Conservation (phyloP, 495 filamentous ascomycete species). For the Xylaria bambusicola region DNA sequence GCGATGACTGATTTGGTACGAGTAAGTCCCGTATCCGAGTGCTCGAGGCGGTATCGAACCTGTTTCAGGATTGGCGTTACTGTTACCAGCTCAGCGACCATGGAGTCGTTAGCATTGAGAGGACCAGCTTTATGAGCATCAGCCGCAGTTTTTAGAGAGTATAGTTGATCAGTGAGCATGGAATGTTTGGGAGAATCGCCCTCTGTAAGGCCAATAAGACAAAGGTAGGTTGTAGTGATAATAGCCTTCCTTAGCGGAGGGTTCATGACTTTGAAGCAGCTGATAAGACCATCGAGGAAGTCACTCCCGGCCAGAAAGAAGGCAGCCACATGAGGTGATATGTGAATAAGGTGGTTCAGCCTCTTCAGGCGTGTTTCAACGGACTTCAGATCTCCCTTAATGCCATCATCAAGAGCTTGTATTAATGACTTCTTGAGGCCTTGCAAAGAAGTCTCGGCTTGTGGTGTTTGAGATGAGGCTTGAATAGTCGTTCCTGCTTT, state of each 20-base stretch:
- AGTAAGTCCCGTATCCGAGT: constrained; percentile 36
- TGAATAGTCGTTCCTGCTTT: constrained; percentile 34
- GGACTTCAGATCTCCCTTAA: constrained; percentile 48
- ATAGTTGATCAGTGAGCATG: constrained; percentile 76
- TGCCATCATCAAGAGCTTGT: constrained; percentile 52
- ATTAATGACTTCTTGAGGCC: constrained; percentile 47
- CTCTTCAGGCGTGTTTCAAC: constrained; percentile 48
- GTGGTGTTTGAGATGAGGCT: constrained; percentile 37
- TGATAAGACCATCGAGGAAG: constrained; percentile 73
- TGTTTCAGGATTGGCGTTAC: constrained; percentile 58
- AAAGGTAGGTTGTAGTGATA: constrained; percentile 70
- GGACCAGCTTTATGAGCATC: constrained; percentile 56
- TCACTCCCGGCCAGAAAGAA: constrained; percentile 82
- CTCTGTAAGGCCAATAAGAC: constrained; percentile 67
- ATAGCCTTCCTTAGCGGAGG: constrained; percentile 61
- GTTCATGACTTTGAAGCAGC: constrained; percentile 63
- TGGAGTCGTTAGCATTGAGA: constrained; percentile 52
- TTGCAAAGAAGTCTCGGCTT: constrained; percentile 37
- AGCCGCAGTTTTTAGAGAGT: constrained; percentile 70
- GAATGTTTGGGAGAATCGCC: constrained; percentile 67
- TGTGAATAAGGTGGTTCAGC: constrained; percentile 54
- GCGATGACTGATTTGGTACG: constrained; percentile 61
- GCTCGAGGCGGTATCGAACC: constrained; percentile 47
- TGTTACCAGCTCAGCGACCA: constrained; percentile 65
- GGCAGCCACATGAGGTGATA: constrained; percentile 52